Base-by-base conservation (phyloP, 768 basidiomycete species). In the Mycena haematopus region DNA sequence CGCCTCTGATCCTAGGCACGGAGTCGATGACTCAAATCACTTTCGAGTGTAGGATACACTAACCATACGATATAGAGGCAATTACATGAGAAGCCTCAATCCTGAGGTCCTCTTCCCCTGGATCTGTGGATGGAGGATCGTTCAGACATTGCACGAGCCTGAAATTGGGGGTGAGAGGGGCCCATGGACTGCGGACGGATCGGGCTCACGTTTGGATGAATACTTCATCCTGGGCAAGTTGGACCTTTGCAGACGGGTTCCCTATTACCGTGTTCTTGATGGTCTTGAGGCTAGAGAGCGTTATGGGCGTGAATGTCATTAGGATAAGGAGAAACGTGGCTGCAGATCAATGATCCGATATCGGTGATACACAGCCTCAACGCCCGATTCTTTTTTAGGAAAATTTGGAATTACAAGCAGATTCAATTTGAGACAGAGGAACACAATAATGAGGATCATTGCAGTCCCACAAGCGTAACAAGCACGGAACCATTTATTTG, bases 211-310 rank as follows among this genome's bases (percentile, higher is more conserved):
- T 79, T 65, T 79, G 77, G 19, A 93, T 76, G 69, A 88, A 86
- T 3, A 70, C 72, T 14, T 80, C 76, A 66, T 93, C 88, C 45
- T 79, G 74, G 0, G 86, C 84, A 1, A 91, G 75, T 15, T 80
- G 72, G 2, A 79, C 70, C 72, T 93, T 93, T 1, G 89, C 89
- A 0, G 85, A 83, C 0, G 90, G 91, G 64, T 92, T 93, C 1
- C 92, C 92, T 40, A 93, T 92, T 52, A 92, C 88, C 1, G 80
- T 72, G 73, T 93, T 93, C 75, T 92, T 92, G 62, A 86, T 81
- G 62, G 80, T 77, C 75, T 91, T 92, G 65, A 92, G 83, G 53
- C 74, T 74, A 19, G 78, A 65, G 38, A 80, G 58, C 21, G 65
- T 59, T 25, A 66, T 40, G 6, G 65, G 63, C 51, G 65, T 62